Evolutionary conservation across 2,329 filamentous ascomycete species (phyloP).

Genomic region (Claviceps spartinae): DNA sequence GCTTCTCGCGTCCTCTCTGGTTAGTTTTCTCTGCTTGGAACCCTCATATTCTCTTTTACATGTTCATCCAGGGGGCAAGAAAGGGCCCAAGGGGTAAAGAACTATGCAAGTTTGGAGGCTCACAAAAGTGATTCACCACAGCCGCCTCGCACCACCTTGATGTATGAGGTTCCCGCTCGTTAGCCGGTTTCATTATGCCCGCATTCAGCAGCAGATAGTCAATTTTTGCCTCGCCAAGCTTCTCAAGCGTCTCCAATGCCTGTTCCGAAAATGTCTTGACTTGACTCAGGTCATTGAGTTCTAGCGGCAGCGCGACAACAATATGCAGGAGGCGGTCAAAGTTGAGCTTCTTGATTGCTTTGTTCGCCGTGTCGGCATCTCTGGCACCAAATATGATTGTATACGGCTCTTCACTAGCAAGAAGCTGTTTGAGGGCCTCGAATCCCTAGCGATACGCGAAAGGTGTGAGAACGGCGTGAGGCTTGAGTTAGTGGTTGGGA

Average conservation of each 20-base stretch:
- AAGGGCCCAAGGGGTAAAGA: too few relatives aligned
- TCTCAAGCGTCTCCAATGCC: constrained; percentile 18
- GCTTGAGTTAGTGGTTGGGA: background rate
- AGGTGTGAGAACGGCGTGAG: background rate
- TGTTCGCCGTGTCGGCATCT: constrained; percentile 25
- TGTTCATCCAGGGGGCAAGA: too few relatives aligned
- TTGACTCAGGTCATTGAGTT: constrained; percentile 29
- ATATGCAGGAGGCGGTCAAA: constrained; percentile 27
- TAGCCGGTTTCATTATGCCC: constrained; percentile 22
- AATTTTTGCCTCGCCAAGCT: constrained; percentile 26
- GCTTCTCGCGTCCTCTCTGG: constrained; percentile 18
- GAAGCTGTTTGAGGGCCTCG: constrained; percentile 37
- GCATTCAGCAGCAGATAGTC: constrained; percentile 39
- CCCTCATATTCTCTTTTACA: too few relatives aligned
- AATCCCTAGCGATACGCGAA: constrained; percentile 29
- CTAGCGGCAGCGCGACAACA: constrained; percentile 33
- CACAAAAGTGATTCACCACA: constrained; percentile 41
- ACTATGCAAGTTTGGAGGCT: constrained; percentile 6
- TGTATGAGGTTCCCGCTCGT: constrained; percentile 23
- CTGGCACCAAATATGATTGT: constrained; percentile 35
- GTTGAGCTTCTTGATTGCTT: constrained; percentile 24
- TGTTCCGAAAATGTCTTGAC: constrained; percentile 34
- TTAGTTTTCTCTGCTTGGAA: background rate
- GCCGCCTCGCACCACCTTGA: constrained; percentile 36
- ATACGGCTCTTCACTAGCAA: constrained; percentile 28